Evolutionary conservation across 2,329 filamentous ascomycete genomes (phyloP).

Genomic region (Paramyrothecium roridum): DNA sequence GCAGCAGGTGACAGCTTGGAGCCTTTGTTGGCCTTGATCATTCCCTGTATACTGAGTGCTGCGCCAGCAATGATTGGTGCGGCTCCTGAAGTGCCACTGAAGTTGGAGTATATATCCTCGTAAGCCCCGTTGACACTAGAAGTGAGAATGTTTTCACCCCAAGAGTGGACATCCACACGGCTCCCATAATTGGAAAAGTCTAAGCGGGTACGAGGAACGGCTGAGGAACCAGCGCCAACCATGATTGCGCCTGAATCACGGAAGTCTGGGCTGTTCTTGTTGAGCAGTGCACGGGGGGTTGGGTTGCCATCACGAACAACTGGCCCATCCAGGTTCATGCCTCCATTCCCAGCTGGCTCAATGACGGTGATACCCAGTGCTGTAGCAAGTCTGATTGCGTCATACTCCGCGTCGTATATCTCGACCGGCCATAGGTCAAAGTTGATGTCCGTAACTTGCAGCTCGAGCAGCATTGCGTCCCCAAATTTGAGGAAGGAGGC

Average conservation of each 20-base stretch:
- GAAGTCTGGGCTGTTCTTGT: constrained; percentile 3
- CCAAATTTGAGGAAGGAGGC: constrained; percentile 3
- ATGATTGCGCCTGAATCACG: constrained; percentile 4
- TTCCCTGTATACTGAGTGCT: constrained; percentile 4
- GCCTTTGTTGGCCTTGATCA: constrained; percentile 1
- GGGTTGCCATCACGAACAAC: constrained; percentile 1
- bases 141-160: constrained; percentile 6
- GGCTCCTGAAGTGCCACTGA: constrained; percentile 2
- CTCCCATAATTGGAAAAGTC: constrained; percentile 1
- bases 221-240: constrained; percentile 1
- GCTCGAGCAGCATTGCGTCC: constrained; percentile 1
- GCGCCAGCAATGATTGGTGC: constrained; percentile 3
- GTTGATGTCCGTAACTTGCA: constrained; percentile 2
- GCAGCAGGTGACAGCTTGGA: constrained; percentile 1
- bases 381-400: constrained; percentile 1
- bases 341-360: constrained; percentile 3
- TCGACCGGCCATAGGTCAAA: background rate
- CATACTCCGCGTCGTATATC: constrained; percentile 4
- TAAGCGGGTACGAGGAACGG: background rate
- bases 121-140: background rate
- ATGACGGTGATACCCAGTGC: constrained; percentile 2
- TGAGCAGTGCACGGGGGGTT: constrained; percentile 1
- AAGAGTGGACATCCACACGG: constrained; percentile 2
- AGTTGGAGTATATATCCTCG: background rate
- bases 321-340: constrained; percentile 1